Base-by-base conservation (phyloP, 2,329 filamentous ascomycete genomes). In the Fusarium sulawesiense region DNA sequence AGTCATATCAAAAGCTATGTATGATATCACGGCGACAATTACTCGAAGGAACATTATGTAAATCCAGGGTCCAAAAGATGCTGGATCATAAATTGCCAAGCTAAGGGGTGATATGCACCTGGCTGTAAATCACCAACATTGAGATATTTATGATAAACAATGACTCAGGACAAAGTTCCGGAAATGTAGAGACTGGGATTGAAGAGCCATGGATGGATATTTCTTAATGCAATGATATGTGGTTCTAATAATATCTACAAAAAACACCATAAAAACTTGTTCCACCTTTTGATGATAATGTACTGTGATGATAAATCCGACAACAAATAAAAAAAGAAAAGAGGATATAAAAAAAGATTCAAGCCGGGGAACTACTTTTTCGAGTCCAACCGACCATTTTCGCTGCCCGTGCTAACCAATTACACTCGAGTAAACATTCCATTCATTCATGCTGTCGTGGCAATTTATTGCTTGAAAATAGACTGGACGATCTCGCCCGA, bases 401-500 rank as follows among this genome's bases (percentile, higher is more conserved):
- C 73, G 71, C 73, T 74, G 62, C 62, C 66, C 51, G 50, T 66
- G 57, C 50, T 61, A 64, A 61, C 66, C 63, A 47, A 71, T 73
- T 63, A 73, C 73, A 74, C 60, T 72, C 56, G 65, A 40, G 59
- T 69, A 66, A 53, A 53, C 23, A 53, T 53, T 40, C 62, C 51
- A 64, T 72, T 64, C 57, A 65, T 55, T 68, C 66, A 67, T 73
- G 62, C 65, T 64, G 58, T 69, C 66, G 54, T 71, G 41, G 59
- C 40, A 49, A 46, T 73, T 74, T 75, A 75, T 58, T 75, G 67
- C 60, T 75, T 71, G 78, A 96, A 96, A 65, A 96, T 90, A 37
- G 89, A 91, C 64, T 90, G 80, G 20, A 95, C 91, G 77, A 96
- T 89, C 81, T 96, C 92, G 27, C 92, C 92, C 34, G 92, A 91